Base-by-base conservation (phyloP, 2,329 filamentous ascomycete genomes). In the Colletotrichum eleusines region DNA sequence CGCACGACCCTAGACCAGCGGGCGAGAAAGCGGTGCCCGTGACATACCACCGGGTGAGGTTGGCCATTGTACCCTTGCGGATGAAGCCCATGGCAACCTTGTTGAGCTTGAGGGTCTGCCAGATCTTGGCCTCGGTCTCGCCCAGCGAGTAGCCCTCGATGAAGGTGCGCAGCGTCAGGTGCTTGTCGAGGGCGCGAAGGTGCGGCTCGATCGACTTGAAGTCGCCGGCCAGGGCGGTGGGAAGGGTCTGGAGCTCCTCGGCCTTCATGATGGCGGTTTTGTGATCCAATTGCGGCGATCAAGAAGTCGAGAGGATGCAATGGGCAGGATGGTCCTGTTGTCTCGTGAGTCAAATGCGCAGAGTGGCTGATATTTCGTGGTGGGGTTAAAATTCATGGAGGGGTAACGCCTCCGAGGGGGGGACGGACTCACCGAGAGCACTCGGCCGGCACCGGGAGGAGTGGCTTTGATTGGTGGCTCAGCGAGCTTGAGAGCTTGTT, bases 101-200 rank as follows among this genome's bases (percentile, higher is more conserved):
- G 84, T 97, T 98, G 76, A 89, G 91, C 68, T 93, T 91, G 64
- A 98, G 87, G 6, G 92, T 90, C 76, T 92, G 89, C 94, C 94
- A 98, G 74, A 97, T 87, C 77, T 92, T 92, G 73, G 90, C 88
- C 80, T 98, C 95, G 73, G 92, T 86, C 51, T 94, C 89, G 69
- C 91, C 91, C 60, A 96, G 85, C 33, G 85, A 85, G 84, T 97
- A 95, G 72, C 94, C 94, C 62, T 93, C 89, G 74, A 98, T 87
- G 82, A 96, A 96, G 18, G 93, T 94, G 76, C 95, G 91, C 40
- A 98, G 89, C 5, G 91, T 94, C 72, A 98, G 88, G 84, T 97
- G 92, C 80, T 93, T 93, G 81, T 98, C 94, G 73, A 98, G 90
- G 75, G 92, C 90, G 76, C 88, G 86, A 66, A 97, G 88, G 70